Conservation (phyloP, 176 grass and related monocot species). For the Aegilops longissima region DNA sequence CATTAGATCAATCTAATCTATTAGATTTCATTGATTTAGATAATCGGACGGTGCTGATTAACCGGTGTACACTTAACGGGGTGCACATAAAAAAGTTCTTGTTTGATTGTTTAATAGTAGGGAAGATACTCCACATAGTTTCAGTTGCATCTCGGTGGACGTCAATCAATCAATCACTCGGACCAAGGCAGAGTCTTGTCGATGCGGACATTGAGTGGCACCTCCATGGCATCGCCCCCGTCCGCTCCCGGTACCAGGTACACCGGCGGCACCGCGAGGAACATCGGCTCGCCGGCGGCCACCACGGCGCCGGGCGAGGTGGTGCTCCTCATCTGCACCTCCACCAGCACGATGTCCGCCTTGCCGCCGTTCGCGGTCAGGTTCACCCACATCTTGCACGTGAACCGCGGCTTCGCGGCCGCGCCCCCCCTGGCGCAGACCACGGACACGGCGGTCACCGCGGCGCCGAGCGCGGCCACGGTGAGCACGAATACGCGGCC, state of each 20-base stretch:
- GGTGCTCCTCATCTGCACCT: conserved; percentile 20
- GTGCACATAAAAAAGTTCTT: too few relatives aligned
- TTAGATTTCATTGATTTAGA: too few relatives aligned
- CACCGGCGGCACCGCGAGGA: background rate
- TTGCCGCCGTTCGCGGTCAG: background rate
- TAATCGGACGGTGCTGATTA: too few relatives aligned
- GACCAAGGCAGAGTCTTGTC: background rate
- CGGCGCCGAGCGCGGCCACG: conserved; percentile 2
- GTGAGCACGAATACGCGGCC: conserved; percentile 26
- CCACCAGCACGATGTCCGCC: conserved; percentile 9
- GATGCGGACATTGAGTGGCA: conserved; percentile 25
- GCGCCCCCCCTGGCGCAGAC: conserved; percentile 21
- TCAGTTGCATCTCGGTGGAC: too few relatives aligned
- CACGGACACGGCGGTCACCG: background rate
- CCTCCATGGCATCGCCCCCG: background rate
- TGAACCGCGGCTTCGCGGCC: background rate
- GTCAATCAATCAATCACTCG: background rate
- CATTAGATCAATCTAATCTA: too few relatives aligned
- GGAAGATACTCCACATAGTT: background rate
- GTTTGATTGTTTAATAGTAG: too few relatives aligned
- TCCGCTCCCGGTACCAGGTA: background rate
- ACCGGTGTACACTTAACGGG: too few relatives aligned
- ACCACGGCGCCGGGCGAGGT: background rate
- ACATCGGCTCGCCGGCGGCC: background rate
- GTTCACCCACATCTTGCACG: conserved; percentile 34